phyloP scores from a whole-genome alignment of 139 green algal species.

The Pleodorina starrii region DNA sequence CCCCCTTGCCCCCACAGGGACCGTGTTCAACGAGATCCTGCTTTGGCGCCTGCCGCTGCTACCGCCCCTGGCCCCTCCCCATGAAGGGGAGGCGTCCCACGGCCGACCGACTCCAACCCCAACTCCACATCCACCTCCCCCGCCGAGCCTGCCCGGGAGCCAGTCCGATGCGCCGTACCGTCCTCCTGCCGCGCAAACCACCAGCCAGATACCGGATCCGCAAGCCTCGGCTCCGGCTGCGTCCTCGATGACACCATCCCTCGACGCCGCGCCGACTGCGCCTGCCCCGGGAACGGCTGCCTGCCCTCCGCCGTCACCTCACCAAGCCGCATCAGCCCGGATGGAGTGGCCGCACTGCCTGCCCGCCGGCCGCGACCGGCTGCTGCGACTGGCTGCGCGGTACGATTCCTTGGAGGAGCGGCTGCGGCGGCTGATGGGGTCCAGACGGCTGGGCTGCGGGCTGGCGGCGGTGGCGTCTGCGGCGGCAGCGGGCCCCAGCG shows the following conservation, averaged over 20 bases:
- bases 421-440: not conserved
- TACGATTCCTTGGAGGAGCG: not conserved
- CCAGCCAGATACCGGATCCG: not conserved
- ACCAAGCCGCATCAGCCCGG: too few relatives aligned
- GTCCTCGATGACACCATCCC: not conserved
- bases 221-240: not conserved
- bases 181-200: not conserved
- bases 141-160: too few relatives aligned
- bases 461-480: not conserved
- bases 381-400: not conserved
- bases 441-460: too few relatives aligned
- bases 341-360: not conserved
- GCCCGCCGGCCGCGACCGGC: not conserved
- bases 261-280: not conserved
- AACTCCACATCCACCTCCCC: too few relatives aligned
- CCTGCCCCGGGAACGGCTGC: too few relatives aligned
- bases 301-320: too few relatives aligned
- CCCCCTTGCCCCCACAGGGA: too few relatives aligned
- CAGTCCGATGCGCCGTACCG: too few relatives aligned
- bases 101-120: too few relatives aligned
- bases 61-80: not conserved
- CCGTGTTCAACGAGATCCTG: constrained; percentile 52
- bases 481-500: not conserved
- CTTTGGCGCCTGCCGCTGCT: constrained; percentile 34
- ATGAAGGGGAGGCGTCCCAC: too few relatives aligned